Evolutionary conservation across 1,139 yeast species (phyloP).

Genomic region (Suhomyces anneliseae): DNA sequence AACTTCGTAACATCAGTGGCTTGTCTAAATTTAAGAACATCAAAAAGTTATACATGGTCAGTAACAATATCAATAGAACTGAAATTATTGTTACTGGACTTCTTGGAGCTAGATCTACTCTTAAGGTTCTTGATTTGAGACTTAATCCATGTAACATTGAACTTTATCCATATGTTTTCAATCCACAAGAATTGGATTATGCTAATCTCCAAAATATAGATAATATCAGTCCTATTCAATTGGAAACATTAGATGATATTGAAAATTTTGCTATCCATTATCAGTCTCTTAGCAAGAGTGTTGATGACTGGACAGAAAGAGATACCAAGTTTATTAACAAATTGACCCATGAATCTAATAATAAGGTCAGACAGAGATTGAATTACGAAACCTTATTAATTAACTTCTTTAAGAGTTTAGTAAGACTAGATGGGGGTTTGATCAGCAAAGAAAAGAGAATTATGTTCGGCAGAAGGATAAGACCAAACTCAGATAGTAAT

Average conservation of each 20-base stretch:
- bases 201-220: conserved; percentile 14
- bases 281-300: conserved; percentile 33
- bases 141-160: conserved; percentile 51
- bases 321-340: conserved; percentile 28
- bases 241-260: conserved; percentile 47
- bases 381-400: conserved; percentile 41
- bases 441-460: conserved; percentile 24
- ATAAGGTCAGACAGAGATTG: conserved; percentile 30
- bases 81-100: conserved; percentile 36
- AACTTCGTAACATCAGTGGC: conserved; percentile 30
- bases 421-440: conserved; percentile 42
- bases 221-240: conserved; percentile 32
- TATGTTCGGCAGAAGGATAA: conserved; percentile 18
- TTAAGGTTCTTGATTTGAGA: conserved; percentile 48
- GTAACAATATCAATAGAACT: conserved; percentile 42
- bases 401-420: conserved; percentile 35
- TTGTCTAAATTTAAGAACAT: conserved; percentile 34
- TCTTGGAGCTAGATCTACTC: conserved; percentile 28
- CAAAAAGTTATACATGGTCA: conserved; percentile 43
- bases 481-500: neutral
- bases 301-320: conserved; percentile 40
- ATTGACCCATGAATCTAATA: conserved; percentile 21
- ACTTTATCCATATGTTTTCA: conserved; percentile 55
- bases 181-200: conserved; percentile 42
- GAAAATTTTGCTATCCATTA: conserved; percentile 46